A percentile compares a stretch with the other conserved stretches of the same genome.
Conservation (phyloP, 306 rosid species). For the Rosa persica region DNA sequence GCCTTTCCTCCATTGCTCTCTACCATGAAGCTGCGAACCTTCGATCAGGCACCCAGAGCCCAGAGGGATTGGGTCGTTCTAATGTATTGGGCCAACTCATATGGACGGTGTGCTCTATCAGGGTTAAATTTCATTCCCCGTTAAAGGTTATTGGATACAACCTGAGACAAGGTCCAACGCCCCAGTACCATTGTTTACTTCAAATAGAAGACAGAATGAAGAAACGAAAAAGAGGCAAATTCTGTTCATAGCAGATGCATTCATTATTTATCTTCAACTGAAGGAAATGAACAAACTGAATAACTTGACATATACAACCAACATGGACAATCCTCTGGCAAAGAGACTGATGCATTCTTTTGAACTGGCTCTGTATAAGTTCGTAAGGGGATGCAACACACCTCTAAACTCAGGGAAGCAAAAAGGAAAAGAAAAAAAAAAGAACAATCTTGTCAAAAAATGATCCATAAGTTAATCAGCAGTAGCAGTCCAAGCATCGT, state of each 20-base stretch:
- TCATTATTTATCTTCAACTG: background rate
- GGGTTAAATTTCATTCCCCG: no score
- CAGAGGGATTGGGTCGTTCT: no score
- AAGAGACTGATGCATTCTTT: constrained; percentile 10
- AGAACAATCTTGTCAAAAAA: constrained; percentile 5
- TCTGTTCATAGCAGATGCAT: background rate
- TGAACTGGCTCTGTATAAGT: background rate
- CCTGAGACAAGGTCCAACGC: no score
- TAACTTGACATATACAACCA: constrained; percentile 12
- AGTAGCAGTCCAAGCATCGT: constrained; percentile 29
- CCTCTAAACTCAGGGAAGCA: background rate
- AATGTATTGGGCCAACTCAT: no score
- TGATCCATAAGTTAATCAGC: constrained; percentile 26
- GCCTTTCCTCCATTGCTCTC: no score
- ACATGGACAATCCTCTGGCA: constrained; percentile 25
- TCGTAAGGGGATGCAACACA: constrained; percentile 3
- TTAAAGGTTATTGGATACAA: no score
- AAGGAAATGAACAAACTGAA: constrained; percentile 6
- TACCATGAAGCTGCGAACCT: no score
- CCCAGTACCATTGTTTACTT: background rate
- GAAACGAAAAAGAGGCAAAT: background rate
- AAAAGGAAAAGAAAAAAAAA: background rate
- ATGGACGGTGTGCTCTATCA: no score
- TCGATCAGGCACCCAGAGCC: no score
- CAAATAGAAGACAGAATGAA: background rate